Percentiles rank a stretch among this genome's conserved stretches.
Evolutionary conservation across 1,284 basidiomycete species (phyloP).

Genomic region (Jaminaea rosea): DNA sequence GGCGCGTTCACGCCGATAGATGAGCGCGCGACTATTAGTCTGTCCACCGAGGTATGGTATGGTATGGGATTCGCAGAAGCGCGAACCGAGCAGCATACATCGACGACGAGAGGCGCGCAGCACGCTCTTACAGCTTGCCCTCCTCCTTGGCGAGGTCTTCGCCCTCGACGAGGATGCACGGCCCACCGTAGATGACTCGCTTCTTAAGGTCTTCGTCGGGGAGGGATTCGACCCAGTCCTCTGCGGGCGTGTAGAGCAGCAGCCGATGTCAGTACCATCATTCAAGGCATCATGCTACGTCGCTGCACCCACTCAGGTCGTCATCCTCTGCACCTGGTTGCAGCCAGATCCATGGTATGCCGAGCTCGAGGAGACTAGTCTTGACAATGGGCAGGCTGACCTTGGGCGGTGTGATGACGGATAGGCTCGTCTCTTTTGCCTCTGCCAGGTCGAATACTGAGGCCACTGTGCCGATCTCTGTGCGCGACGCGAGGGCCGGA

Average conservation of each 20-base stretch:
- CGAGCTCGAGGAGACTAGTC: constrained; percentile 18
- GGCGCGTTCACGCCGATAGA: too few species aligned
- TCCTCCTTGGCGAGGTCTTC: constrained; percentile 28
- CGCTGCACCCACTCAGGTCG: constrained; percentile 15
- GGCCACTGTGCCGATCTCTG: constrained; percentile 11
- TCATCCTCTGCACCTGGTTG: constrained; percentile 37
- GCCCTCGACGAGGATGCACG: constrained; percentile 41
- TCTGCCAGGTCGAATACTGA: constrained; percentile 9
- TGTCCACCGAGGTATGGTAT: too few species aligned
- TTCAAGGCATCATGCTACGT: neutral
- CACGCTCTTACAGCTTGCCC: constrained; percentile 34
- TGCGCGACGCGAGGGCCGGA: constrained; percentile 6
- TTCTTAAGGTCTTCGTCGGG: constrained; percentile 23
- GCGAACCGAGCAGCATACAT: too few species aligned
- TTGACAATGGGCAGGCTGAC: constrained; percentile 31
- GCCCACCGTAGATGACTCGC: constrained; percentile 35
- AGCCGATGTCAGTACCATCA: neutral
- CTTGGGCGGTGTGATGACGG: constrained; percentile 39
- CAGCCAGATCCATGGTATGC: constrained; percentile 36
- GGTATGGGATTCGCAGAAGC: too few species aligned
- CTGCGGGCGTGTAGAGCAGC: neutral
- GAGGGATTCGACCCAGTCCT: constrained; percentile 30
- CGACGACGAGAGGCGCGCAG: too few species aligned
- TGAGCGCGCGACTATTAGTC: too few species aligned
- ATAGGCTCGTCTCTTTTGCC: constrained; percentile 24